Percentiles rank a stretch among this genome's conserved stretches.
Conservation (phyloP, 192 early-diverging fungal genomes). For the Coemansia sp. region DNA sequence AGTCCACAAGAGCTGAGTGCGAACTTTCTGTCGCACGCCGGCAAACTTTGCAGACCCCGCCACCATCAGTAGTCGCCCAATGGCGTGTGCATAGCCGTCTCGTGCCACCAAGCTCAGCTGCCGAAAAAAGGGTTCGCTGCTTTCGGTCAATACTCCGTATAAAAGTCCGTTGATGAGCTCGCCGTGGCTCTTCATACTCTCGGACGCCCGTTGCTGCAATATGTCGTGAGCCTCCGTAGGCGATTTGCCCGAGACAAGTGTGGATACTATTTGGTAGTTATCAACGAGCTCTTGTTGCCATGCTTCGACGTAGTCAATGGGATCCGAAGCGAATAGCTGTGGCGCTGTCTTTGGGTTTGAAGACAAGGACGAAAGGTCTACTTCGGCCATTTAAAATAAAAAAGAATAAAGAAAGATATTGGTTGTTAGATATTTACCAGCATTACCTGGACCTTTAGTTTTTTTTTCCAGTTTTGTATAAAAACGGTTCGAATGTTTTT, state of each 20-base stretch:
- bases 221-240: constrained; percentile 61
- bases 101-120: constrained; percentile 62
- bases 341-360: constrained; percentile 8
- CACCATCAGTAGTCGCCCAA: constrained; percentile 43
- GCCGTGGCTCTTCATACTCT: constrained; percentile 51
- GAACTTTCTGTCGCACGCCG: constrained; percentile 32
- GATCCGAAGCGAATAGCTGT: constrained; percentile 48
- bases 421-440: background rate
- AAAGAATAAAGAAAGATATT: background rate
- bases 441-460: background rate
- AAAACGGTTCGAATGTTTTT: too few species aligned
- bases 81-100: constrained; percentile 56
- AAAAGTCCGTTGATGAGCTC: constrained; percentile 61
- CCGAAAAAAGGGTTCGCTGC: constrained; percentile 53
- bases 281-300: constrained; percentile 55
- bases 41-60: constrained; percentile 35
- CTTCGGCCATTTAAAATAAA: background rate
- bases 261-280: constrained; percentile 24
- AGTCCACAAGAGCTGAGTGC: constrained; percentile 61
- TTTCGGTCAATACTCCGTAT: constrained; percentile 58
- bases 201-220: constrained; percentile 59
- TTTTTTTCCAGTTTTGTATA: background rate
- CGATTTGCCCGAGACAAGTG: constrained; percentile 42
- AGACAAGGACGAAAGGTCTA: background rate
- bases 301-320: constrained; percentile 50